Conservation (phyloP, 2,329 filamentous ascomycete genomes). For the Trichoderma sp. region DNA sequence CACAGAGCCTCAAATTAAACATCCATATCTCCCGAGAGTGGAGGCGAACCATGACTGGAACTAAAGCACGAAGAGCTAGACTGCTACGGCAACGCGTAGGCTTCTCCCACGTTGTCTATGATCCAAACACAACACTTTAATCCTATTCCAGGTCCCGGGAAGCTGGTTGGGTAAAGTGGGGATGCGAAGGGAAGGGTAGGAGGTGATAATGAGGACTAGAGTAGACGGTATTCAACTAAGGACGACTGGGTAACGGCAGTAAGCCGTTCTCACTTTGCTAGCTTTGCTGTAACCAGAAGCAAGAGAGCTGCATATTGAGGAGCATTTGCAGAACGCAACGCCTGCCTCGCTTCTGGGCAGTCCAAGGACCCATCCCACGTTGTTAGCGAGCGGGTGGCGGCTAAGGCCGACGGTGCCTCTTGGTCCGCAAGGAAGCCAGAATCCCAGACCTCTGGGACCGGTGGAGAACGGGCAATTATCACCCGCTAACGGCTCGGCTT, state of each 20-base stretch:
- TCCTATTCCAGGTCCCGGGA: constrained; percentile 30
- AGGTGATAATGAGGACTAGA: not conserved
- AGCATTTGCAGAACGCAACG: not conserved
- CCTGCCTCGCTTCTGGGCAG: not conserved
- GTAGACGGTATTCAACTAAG: not conserved
- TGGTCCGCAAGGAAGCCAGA: constrained; percentile 7
- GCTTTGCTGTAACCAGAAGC: not conserved
- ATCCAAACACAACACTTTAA: not conserved
- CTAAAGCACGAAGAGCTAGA: not conserved
- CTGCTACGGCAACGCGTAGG: not conserved
- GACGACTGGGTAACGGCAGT: too few species aligned
- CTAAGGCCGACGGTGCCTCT: constrained; percentile 10
- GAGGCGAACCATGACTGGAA: not conserved
- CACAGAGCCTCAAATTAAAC: not conserved
- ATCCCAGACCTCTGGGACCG: constrained; percentile 22
- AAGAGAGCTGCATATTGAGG: not conserved
- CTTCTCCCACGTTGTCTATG: not conserved
- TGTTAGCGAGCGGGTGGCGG: constrained; percentile 11
- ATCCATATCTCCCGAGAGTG: not conserved
- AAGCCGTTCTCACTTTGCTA: not conserved
- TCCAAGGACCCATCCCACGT: not conserved
- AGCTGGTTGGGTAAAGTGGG: constrained; percentile 29
- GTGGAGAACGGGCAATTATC: constrained; percentile 1
- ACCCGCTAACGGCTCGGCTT: not conserved
- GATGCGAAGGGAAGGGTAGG: not conserved